Evolutionary conservation across 108 stramenopile genomes (phyloP).

Genomic region (Cyclostephanos tholiformis): DNA sequence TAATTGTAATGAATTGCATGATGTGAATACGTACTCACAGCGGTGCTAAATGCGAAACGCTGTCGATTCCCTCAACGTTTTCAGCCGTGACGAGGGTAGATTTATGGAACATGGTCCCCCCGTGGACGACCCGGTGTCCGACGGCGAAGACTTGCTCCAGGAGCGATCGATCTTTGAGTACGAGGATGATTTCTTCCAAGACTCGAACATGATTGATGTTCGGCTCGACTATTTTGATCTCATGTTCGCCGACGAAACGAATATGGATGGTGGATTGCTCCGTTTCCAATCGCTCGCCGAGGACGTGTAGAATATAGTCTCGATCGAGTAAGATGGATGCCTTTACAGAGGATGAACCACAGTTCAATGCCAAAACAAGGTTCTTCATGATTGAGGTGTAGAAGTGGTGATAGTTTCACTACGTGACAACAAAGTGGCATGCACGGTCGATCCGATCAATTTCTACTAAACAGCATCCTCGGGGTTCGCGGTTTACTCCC

Average conservation of each 20-base stretch:
- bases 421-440: too few relatives aligned
- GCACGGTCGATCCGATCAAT: too few relatives aligned
- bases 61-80: constrained; percentile 24
- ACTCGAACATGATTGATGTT: constrained; percentile 23
- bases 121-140: constrained; percentile 66
- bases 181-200: constrained; percentile 23
- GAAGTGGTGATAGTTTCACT: too few relatives aligned
- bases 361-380: constrained; percentile 36
- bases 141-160: constrained; percentile 36
- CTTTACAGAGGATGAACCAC: constrained; percentile 50
- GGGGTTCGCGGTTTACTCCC: too few relatives aligned
- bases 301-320: constrained; percentile 11
- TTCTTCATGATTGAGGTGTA: constrained; percentile 7
- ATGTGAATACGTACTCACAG: constrained; percentile 15
- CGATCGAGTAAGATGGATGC: constrained; percentile 25
- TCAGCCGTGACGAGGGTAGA: constrained; percentile 20
- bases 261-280: constrained; percentile 15
- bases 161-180: constrained; percentile 4
- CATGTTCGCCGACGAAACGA: neutral
- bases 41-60: constrained; percentile 40
- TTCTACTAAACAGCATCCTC: too few relatives aligned
- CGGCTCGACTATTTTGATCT: constrained; percentile 1
- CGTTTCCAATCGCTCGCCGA: constrained; percentile 33
- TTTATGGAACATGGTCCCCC: constrained; percentile 34
- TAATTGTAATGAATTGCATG: too few relatives aligned